Evolutionary conservation across 345 rosid species (phyloP), one percentile per base, ranked within the genome.

Genomic region (Gossypium australe): DNA sequence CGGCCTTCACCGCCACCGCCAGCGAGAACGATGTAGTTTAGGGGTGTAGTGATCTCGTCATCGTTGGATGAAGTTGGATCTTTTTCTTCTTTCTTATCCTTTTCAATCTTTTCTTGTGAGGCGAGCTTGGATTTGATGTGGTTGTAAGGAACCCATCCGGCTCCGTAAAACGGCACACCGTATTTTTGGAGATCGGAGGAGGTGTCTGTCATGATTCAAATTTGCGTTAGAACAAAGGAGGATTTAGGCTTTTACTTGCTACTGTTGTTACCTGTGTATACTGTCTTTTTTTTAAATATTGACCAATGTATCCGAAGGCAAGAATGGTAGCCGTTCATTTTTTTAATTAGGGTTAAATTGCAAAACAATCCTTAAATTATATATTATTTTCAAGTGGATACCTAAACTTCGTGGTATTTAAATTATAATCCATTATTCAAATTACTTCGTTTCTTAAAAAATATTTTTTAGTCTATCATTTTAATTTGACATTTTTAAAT

Each of bases 1-100:
- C 80, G 82, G 45, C 97, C 98, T 71, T 89, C 93, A 10, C 98
- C 98, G 0, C 98, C 98, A 10, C 98, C 98, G 22, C 98, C 98
- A 0, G 92, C 78, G 22, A 92, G 72, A 76, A 88, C 88, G 64
- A 87, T 76, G 81, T 78, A 84, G 83, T 84, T 70, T 52, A 45
- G 13, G n/a, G 70, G 20, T 51, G 70, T 60, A 11, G 52, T 9
- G 53, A 7, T 44, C 3, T 76, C 69, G 20, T 48, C 79, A 18
- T 77, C 85, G 69, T 79, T 56, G 20, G 87, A 70, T 7, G 74
- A 51, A 66, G 67, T 76, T 20, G 24, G 73, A 43, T 66, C 70
- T 14, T 48, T 59, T 61, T 75, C 82, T 67, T 75, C 73, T 13
- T 67, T 67, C 29, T 67, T 24, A 8, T 79, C 67, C 14, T 57